These are phyloP conservation scores for Daphne laureola DNA, from an alignment of 441 rosid genomes.

Conservation along the genomic window DNA sequence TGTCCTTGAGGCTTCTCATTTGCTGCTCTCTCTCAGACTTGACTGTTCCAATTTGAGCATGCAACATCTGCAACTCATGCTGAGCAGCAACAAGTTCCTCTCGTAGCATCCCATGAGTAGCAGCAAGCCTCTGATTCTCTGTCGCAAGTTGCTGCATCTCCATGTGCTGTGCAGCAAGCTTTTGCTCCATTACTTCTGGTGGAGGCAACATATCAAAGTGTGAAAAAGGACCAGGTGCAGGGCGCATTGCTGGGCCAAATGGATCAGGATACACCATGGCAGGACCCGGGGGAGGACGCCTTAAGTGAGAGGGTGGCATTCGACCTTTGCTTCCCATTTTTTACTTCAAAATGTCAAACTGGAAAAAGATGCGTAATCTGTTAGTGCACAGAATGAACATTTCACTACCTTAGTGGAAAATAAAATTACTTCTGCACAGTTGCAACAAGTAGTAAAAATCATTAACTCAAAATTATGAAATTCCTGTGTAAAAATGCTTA, in stretches of 20 bases:
- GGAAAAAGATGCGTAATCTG: conserved; percentile 4
- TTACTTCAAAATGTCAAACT: conserved; percentile 16
- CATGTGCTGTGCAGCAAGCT: conserved; percentile 66
- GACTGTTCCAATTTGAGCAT: conserved; percentile 55
- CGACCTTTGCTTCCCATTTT: conserved; percentile 82
- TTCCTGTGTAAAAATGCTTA: no score
- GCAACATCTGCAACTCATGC: conserved; percentile 81
- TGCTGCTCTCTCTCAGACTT: conserved; percentile 83
- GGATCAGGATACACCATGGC: conserved; percentile 50
- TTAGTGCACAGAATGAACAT: neutral
- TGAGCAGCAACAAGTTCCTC: conserved; percentile 87
- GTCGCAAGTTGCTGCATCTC: conserved; percentile 89
- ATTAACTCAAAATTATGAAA: no score
- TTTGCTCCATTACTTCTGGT: conserved; percentile 83
- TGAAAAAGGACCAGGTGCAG: conserved; percentile 45
- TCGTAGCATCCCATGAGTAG: conserved; percentile 65
- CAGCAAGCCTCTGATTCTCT: conserved; percentile 86
- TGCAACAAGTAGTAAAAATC: no score
- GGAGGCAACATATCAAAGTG: conserved; percentile 72
- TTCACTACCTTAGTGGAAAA: neutral
- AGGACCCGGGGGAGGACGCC: conserved; percentile 58
- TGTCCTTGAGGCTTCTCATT: conserved; percentile 57
- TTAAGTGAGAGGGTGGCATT: conserved; percentile 58
- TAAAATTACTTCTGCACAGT: neutral
- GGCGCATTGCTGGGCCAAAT: conserved; percentile 43